phyloP scores from a whole-genome alignment of 257 asterid species.

The Paraleonurus japonicus region DNA sequence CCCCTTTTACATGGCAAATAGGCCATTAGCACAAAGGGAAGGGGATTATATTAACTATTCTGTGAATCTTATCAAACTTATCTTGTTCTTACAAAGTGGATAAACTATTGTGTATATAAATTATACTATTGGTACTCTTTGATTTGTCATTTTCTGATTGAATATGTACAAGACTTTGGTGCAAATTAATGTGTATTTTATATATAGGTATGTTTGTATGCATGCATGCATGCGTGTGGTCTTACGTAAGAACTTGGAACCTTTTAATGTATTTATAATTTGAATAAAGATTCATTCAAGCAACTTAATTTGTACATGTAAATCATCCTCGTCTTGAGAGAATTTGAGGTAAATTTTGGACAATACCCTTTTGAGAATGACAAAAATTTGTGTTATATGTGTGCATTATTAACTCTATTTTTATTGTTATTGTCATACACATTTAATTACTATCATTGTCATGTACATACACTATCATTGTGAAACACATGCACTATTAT shows the following conservation, averaged over 20 bases:
- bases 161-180: conserved; percentile 12
- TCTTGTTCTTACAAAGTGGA: conserved; percentile 33
- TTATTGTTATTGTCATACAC: too few species aligned
- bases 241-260: conserved; percentile 28
- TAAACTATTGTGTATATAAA: conserved; percentile 13
- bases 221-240: conserved; percentile 39
- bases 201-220: conserved; percentile 2
- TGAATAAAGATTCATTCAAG: not conserved
- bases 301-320: not conserved
- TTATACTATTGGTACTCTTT: not conserved
- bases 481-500: too few species aligned
- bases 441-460: too few species aligned
- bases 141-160: conserved; percentile 18
- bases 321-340: not conserved
- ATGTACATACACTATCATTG: too few species aligned
- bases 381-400: too few species aligned
- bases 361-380: not conserved
- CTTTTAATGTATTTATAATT: conserved; percentile 8
- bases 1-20: conserved; percentile 29
- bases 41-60: conserved; percentile 29
- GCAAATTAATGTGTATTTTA: not conserved
- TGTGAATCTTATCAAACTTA: conserved; percentile 32
- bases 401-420: too few species aligned
- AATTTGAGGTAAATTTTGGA: not conserved
- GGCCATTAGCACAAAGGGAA: conserved; percentile 28